Conservation (phyloP, 2,329 filamentous ascomycete genomes). For the Fusarium transvaalense region DNA sequence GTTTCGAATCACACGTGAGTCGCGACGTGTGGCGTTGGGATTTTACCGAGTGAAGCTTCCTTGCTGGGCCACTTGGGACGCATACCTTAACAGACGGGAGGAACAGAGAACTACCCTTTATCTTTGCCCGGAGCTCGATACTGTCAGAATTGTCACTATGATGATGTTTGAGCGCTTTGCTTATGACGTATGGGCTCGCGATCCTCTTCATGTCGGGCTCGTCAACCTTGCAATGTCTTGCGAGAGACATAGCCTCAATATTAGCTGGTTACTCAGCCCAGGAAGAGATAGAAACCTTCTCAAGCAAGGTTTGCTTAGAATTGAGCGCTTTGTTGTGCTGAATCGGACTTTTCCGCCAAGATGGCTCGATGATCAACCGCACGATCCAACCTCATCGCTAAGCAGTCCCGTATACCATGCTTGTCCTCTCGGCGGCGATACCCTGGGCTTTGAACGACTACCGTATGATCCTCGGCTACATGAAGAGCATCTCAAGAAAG, state of each 20-base stretch:
- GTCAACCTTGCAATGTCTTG: background rate
- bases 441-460: background rate
- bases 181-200: background rate
- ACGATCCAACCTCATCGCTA: no score
- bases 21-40: background rate
- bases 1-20: background rate
- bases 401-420: background rate
- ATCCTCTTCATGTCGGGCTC: background rate
- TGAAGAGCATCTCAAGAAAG: background rate
- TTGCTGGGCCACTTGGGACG: background rate
- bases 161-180: background rate
- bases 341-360: accelerated
- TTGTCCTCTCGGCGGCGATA: background rate
- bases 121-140: slow-evolving; percentile 14
- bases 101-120: background rate
- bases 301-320: background rate
- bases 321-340: background rate
- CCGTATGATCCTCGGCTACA: background rate
- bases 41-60: slow-evolving; percentile 16
- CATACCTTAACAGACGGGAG: accelerated
- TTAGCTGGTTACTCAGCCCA: accelerated
- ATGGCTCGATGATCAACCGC: accelerated
- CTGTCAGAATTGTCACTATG: accelerated
- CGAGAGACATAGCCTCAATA: accelerated
- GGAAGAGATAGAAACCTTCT: background rate